Conservation (phyloP, 768 basidiomycete genomes). For the Cubamyces sp. region DNA sequence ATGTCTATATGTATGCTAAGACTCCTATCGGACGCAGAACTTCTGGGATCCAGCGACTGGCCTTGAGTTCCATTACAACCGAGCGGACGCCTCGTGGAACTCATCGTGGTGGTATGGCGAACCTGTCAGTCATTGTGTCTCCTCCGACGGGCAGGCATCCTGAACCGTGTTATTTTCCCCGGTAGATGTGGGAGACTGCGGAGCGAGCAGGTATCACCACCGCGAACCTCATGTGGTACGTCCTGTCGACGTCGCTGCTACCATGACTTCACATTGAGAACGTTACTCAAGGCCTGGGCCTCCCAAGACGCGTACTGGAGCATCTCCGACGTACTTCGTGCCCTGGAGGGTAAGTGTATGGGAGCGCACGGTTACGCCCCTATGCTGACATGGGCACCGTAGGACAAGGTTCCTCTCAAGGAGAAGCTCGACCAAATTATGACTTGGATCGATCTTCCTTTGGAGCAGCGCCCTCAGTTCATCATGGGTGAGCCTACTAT, state of each 20-base stretch:
- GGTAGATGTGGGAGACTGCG: slow-evolving; percentile 90
- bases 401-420: slow-evolving; percentile 64
- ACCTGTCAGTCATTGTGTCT: slow-evolving; percentile 59
- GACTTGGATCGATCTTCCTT: slow-evolving; percentile 79
- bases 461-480: slow-evolving; percentile 73
- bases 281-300: slow-evolving; percentile 73
- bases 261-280: neutral
- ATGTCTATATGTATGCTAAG: no score
- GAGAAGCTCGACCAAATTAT: slow-evolving; percentile 80
- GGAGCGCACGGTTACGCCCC: neutral
- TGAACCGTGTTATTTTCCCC: slow-evolving; percentile 1
- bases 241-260: slow-evolving; percentile 12
- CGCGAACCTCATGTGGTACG: slow-evolving; percentile 92
- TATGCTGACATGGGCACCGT: neutral
- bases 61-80: slow-evolving; percentile 74
- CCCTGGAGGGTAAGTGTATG: slow-evolving; percentile 64
- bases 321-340: slow-evolving; percentile 72
- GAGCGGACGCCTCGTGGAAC: slow-evolving; percentile 62
- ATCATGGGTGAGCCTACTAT: slow-evolving; percentile 56
- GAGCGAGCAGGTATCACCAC: slow-evolving; percentile 70
- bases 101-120: slow-evolving; percentile 88
- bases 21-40: slow-evolving; percentile 50
- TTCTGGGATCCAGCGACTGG: slow-evolving; percentile 79
- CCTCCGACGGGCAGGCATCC: neutral
- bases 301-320: slow-evolving; percentile 65